These are phyloP conservation scores for Dichotomopilus funicola DNA, from an alignment of 2,329 filamentous ascomycete genomes.

Conservation along the genomic window DNA sequence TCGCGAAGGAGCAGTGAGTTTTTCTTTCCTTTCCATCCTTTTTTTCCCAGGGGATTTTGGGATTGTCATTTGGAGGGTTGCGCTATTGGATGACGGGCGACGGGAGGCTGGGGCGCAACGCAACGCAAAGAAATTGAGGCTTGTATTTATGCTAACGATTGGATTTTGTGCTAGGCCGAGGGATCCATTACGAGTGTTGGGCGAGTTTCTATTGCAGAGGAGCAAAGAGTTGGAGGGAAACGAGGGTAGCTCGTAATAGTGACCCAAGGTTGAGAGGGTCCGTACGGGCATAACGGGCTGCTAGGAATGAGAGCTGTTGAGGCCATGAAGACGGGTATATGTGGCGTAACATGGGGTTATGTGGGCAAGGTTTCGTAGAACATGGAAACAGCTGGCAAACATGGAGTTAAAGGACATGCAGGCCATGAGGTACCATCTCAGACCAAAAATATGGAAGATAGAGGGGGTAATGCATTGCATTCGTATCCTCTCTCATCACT, in stretches of 20 bases:
- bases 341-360: not conserved
- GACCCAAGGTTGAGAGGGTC: not conserved
- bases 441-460: not conserved
- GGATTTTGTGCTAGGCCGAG: constrained; percentile 43
- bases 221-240: constrained; percentile 56
- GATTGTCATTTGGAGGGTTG: too few relatives aligned
- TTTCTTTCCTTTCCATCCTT: not conserved
- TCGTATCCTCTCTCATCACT: constrained; percentile 10
- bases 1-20: constrained; percentile 65
- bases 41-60: not conserved
- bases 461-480: constrained; percentile 10
- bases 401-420: not conserved
- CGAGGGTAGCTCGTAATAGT: not conserved
- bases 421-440: constrained; percentile 6
- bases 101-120: too few relatives aligned
- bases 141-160: not conserved
- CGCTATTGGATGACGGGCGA: too few relatives aligned
- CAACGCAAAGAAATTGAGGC: too few relatives aligned
- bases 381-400: not conserved
- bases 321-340: not conserved
- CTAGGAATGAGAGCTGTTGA: not conserved
- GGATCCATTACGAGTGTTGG: constrained; percentile 62
- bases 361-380: too few relatives aligned
- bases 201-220: constrained; percentile 63
- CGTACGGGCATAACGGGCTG: not conserved